Evolutionary conservation across 768 basidiomycete genomes (phyloP).

Genomic region (Pleurotus platypus): DNA sequence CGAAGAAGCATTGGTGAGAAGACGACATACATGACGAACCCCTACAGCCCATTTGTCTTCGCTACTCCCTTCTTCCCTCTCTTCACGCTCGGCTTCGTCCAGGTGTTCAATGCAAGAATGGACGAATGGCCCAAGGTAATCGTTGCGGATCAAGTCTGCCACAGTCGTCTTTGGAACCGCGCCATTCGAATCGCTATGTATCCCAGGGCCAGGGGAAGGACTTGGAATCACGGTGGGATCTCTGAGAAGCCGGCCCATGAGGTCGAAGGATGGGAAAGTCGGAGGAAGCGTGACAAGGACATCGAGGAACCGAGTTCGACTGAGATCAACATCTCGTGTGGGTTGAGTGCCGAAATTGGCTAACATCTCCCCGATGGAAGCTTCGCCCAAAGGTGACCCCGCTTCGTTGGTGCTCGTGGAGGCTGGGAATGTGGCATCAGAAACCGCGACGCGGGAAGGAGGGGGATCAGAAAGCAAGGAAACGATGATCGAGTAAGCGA

Average conservation of each 20-base stretch:
- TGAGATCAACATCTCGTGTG: conserved; percentile 14
- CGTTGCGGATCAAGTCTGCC: conserved; percentile 59
- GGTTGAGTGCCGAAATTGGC: background rate
- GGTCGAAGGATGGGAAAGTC: conserved; percentile 68
- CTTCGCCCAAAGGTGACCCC: background rate
- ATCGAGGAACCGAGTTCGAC: conserved; percentile 54
- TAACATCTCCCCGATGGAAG: too few species aligned
- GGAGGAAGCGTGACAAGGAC: conserved; percentile 66
- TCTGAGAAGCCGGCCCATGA: conserved; percentile 64
- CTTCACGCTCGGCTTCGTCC: conserved; percentile 66
- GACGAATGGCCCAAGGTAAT: conserved; percentile 69
- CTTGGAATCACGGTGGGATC: conserved; percentile 38
- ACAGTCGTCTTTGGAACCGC: conserved; percentile 42
- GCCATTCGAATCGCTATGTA: background rate
- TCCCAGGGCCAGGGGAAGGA: conserved; percentile 22
- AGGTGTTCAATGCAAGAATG: conserved; percentile 69
- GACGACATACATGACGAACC: conserved; percentile 58
- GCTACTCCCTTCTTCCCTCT: conserved; percentile 61
- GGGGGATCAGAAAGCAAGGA: conserved; percentile 46
- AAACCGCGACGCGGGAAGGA: conserved; percentile 7
- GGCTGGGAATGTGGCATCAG: background rate
- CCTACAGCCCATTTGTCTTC: conserved; percentile 75
- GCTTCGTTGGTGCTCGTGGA: background rate
- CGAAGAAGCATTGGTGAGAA: background rate
- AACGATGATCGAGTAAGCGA: conserved; percentile 66